Conservation (phyloP, 768 basidiomycete species). For the Pleurotus cornucopiae region DNA sequence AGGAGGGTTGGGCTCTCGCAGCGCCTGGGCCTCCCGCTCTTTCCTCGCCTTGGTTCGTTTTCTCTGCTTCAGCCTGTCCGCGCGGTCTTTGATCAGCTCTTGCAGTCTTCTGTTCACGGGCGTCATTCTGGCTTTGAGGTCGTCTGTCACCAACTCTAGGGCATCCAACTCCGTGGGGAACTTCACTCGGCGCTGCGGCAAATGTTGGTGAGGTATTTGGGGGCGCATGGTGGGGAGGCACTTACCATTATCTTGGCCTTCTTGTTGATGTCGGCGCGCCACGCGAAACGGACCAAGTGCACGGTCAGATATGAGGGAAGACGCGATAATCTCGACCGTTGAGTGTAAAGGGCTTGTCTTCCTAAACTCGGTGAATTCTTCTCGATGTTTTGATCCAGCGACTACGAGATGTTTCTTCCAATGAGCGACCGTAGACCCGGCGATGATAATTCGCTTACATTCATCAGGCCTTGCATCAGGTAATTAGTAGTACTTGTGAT, state of each 20-base stretch:
- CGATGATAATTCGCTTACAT: slow-evolving; percentile 35
- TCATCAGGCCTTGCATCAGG: slow-evolving; percentile 81
- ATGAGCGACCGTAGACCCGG: background rate
- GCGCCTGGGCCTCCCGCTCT: slow-evolving; percentile 1
- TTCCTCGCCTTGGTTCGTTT: slow-evolving; percentile 58
- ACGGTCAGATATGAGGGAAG: slow-evolving; percentile 83
- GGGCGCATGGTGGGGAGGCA: background rate
- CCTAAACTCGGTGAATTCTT: slow-evolving; percentile 80
- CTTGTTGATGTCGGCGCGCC: slow-evolving; percentile 85
- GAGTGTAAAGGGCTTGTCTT: slow-evolving; percentile 77
- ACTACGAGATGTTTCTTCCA: slow-evolving; percentile 35
- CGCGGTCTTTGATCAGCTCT: slow-evolving; percentile 79
- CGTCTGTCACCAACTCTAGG: slow-evolving; percentile 75
- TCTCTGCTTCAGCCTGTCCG: slow-evolving; percentile 77
- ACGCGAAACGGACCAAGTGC: slow-evolving; percentile 95
- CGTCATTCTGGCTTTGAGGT: slow-evolving; percentile 64
- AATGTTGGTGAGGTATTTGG: no score
- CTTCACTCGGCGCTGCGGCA: slow-evolving; percentile 76
- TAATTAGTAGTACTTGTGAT: slow-evolving; percentile 85
- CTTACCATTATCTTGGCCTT: slow-evolving; percentile 96
- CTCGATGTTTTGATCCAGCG: slow-evolving; percentile 81
- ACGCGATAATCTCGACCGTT: slow-evolving; percentile 76
- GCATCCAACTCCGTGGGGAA: slow-evolving; percentile 89
- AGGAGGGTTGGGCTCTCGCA: background rate
- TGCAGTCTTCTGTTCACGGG: slow-evolving; percentile 71